phyloP scores from a whole-genome alignment of 1,284 basidiomycete species.

The Naganishia sp. region DNA sequence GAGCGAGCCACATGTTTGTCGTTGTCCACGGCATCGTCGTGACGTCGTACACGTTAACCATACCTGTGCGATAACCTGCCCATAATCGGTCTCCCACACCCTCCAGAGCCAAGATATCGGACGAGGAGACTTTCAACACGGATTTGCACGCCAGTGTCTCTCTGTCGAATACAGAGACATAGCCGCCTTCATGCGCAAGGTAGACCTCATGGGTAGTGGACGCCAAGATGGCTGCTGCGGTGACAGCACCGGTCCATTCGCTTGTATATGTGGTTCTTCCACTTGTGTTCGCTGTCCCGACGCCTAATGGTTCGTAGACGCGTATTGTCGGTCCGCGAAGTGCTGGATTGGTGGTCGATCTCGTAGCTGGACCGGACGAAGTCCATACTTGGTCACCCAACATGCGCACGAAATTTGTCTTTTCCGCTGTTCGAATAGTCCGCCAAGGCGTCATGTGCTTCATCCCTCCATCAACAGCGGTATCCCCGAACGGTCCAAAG shows the following conservation, averaged over 20 bases:
- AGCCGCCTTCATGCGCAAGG: constrained; percentile 92
- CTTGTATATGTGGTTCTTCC: constrained; percentile 58
- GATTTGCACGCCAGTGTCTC: constrained; percentile 42
- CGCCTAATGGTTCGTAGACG: constrained; percentile 69
- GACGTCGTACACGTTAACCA: constrained; percentile 81
- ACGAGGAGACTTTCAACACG: constrained; percentile 70
- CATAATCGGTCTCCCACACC: constrained; percentile 80
- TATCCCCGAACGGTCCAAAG: constrained; percentile 59
- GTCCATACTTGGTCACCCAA: constrained; percentile 79
- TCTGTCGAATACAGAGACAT: constrained; percentile 71
- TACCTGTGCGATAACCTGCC: constrained; percentile 79
- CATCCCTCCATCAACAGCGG: constrained; percentile 44
- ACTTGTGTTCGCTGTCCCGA: constrained; percentile 52
- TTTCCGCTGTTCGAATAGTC: constrained; percentile 73
- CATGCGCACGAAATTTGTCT: constrained; percentile 73
- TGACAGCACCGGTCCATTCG: constrained; percentile 68
- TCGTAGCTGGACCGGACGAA: constrained; percentile 51
- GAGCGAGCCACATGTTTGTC: constrained; percentile 87
- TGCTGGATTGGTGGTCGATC: constrained; percentile 53
- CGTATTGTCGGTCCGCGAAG: constrained; percentile 69
- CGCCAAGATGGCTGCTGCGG: constrained; percentile 74
- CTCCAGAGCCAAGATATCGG: constrained; percentile 74
- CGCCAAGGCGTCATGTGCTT: constrained; percentile 58
- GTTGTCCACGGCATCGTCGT: constrained; percentile 71
- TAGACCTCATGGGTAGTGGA: constrained; percentile 69